Evolutionary conservation across 108 stramenopile species (phyloP).

Genomic region (Epithemia pelagica): DNA sequence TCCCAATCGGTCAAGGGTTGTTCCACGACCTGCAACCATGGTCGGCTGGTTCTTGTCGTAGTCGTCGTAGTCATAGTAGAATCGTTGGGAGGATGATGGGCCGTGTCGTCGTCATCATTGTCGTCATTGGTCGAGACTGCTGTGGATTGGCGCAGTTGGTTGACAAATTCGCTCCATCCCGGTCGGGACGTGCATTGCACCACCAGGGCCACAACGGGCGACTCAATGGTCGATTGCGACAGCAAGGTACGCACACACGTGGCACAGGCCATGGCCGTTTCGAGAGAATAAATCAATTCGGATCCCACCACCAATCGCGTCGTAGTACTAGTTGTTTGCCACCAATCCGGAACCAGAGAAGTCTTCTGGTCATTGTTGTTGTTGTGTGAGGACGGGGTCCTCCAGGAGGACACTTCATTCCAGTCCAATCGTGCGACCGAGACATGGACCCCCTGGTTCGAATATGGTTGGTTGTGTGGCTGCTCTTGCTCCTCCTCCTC

Average conservation of each 20-base stretch:
- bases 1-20: neutral
- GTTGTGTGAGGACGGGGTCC: neutral
- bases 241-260: constrained; percentile 16
- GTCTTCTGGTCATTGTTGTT: neutral
- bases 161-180: constrained; percentile 33
- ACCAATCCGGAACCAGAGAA: too few species aligned
- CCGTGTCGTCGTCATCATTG: too few species aligned
- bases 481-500: too few species aligned
- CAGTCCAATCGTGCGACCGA: neutral
- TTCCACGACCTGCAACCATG: neutral
- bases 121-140: too few species aligned
- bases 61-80: too few species aligned
- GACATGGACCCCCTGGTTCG: too few species aligned
- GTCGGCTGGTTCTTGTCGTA: neutral
- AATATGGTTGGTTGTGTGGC: too few species aligned
- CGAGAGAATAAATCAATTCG: constrained; percentile 37
- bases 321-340: too few species aligned
- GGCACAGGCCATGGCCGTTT: constrained; percentile 36
- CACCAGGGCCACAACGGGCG: constrained; percentile 23
- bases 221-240: constrained; percentile 12
- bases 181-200: constrained; percentile 41
- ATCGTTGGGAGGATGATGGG: too few species aligned
- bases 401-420: constrained; percentile 1
- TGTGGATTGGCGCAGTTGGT: constrained; percentile 18
- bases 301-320: constrained; percentile 39